Conservation (phyloP, 192 early-diverging fungal genomes). For the Entophlyctis luteolus region DNA sequence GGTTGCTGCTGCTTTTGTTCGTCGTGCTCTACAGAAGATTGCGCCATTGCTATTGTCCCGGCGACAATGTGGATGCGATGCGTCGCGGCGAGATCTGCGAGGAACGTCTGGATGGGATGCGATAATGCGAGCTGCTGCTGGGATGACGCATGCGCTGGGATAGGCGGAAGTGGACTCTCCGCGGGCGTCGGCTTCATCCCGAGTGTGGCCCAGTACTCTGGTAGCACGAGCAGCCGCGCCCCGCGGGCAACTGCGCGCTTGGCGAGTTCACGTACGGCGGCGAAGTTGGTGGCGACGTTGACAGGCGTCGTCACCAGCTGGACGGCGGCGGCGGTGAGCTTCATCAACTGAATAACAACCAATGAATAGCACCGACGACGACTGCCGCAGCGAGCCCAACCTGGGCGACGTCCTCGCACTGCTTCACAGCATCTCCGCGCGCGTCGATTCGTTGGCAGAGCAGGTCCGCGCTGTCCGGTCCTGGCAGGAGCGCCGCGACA, state of each 20-base stretch:
- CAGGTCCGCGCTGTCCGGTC: too few species aligned
- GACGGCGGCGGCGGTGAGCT: conserved; percentile 10
- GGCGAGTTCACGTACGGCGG: neutral
- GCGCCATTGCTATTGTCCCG: neutral
- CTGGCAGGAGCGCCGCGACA: too few species aligned
- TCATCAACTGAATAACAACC: too few species aligned
- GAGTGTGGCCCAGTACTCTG: conserved; percentile 9
- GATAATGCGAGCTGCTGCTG: neutral
- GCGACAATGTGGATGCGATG: neutral
- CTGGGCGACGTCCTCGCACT: too few species aligned
- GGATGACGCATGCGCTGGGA: neutral
- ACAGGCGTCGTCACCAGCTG: conserved; percentile 9
- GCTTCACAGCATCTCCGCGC: too few species aligned
- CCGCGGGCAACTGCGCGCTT: neutral
- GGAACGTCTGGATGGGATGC: neutral
- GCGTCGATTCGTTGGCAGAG: too few species aligned
- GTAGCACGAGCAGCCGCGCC: neutral
- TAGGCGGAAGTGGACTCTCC: neutral
- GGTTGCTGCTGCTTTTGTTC: neutral
- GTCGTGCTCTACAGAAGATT: too few species aligned
- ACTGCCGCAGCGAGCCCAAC: too few species aligned
- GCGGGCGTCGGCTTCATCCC: conserved; percentile 1
- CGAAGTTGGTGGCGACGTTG: neutral
- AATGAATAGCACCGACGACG: too few species aligned
- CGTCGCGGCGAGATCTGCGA: neutral